Evolutionary conservation across 2,329 filamentous ascomycete genomes (phyloP).

Genomic region (Fusarium torreyae): DNA sequence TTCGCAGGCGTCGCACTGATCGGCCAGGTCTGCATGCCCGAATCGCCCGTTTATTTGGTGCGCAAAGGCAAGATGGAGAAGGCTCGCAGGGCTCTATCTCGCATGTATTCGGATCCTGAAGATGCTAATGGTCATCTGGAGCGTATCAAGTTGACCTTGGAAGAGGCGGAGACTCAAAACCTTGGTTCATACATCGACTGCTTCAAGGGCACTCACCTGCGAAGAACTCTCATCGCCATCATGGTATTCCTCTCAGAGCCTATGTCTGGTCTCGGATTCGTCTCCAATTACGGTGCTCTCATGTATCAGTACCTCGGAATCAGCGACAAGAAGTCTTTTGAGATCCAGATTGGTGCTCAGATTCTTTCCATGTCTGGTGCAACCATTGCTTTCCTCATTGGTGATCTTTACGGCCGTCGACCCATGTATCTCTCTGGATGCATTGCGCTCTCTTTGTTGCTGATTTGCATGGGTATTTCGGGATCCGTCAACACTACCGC

Average conservation of each 20-base stretch:
- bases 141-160: slow-evolving; percentile 64
- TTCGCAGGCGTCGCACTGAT: slow-evolving; percentile 55
- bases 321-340: slow-evolving; percentile 48
- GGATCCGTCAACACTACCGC: slow-evolving; percentile 44
- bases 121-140: slow-evolving; percentile 58
- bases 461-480: slow-evolving; percentile 52
- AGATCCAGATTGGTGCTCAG: slow-evolving; percentile 51
- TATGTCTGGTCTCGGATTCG: slow-evolving; percentile 62
- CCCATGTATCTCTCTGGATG: slow-evolving; percentile 51
- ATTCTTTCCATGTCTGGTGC: slow-evolving; percentile 50
- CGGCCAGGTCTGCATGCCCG: slow-evolving; percentile 60
- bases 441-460: slow-evolving; percentile 36
- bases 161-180: slow-evolving; percentile 55
- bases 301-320: slow-evolving; percentile 52
- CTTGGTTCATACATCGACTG: slow-evolving; percentile 59
- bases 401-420: slow-evolving; percentile 49
- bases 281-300: slow-evolving; percentile 60
- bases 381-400: slow-evolving; percentile 48
- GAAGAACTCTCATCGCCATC: slow-evolving; percentile 59
- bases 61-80: slow-evolving; percentile 55
- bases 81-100: slow-evolving; percentile 54
- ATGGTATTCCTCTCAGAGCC: slow-evolving; percentile 61
- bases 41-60: slow-evolving; percentile 66
- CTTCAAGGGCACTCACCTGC: slow-evolving; percentile 61
- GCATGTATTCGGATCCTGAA: slow-evolving; percentile 60